Base-by-base conservation (phyloP, 2,329 filamentous ascomycete species). In the Colletotrichum sp. region DNA sequence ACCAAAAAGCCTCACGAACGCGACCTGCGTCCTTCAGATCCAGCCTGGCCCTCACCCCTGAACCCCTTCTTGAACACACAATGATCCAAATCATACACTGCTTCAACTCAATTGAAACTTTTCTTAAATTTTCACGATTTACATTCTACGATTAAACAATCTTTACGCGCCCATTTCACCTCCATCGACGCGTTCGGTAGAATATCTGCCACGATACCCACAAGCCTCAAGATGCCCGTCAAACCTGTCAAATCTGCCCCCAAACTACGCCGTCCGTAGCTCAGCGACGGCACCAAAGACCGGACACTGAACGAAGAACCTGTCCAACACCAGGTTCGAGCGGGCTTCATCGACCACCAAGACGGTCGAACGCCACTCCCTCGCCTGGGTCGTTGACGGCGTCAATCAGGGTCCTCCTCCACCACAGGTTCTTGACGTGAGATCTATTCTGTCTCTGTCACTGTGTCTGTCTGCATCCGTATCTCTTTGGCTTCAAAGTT, bases 31-130 rank as follows among this genome's bases (percentile, higher is more conserved):
- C n/a, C 44, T 13, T 8, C 44, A 52, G 12, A 21, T 24, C 44
- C 44, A 52, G n/a, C 44, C 10, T 21, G 6, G 0, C n/a, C 10
- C n/a, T 21, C n/a, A 13, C 44, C 44, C n/a, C 44, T 52, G 44
- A 52, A 13, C n/a, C n/a, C n/a, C 1, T n/a, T 21, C 3, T 21
- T 24, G n/a, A 21, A 52, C n/a, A 21, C 6, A 52, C n/a, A 52
- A 52, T 52, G 2, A 13, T 21, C 44, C n/a, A 21, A 21, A 13
- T 3, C n/a, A 52, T 21, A 0, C 1, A 52, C 0, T 21, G 1
- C 6, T 7, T 52, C 44, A 21, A 21, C 44, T 52, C n/a, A 13
- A n/a, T n/a, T 49, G 39, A n/a, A 16, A 4, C 39, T 49, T 49
- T 24, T 16, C 36, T 39, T 8, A 2, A 5, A 36, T 9, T 18